These are phyloP conservation scores for Zygnema cylindricum DNA, from an alignment of 139 green algal genomes.

Conservation along the genomic window DNA sequence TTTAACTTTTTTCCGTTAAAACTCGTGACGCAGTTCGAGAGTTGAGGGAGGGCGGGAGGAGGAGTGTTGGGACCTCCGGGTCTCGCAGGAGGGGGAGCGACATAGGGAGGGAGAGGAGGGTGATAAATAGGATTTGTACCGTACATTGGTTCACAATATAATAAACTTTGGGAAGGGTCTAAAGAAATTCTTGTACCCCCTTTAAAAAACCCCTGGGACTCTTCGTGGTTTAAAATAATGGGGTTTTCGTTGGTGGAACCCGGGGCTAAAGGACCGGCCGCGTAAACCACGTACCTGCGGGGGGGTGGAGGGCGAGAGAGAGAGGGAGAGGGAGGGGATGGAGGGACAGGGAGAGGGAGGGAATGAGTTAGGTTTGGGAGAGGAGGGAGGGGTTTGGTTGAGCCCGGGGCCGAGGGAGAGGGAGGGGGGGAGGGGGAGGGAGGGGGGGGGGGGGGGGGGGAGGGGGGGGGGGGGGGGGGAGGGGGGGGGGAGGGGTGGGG, in stretches of 20 bases:
- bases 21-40: not conserved
- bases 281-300: constrained; percentile 36
- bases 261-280: constrained; percentile 21
- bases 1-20: constrained; percentile 13
- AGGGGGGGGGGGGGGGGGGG: no score
- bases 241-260: constrained; percentile 7
- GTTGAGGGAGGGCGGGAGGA: constrained; percentile 4
- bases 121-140: constrained; percentile 19
- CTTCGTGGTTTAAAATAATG: constrained; percentile 21
- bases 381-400: no score
- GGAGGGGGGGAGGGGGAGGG: no score
- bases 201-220: not conserved
- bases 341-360: no score
- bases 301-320: no score
- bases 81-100: not conserved
- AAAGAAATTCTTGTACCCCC: constrained; percentile 29
- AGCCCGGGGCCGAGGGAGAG: no score
- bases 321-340: no score
- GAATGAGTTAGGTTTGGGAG: no score
- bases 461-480: no score
- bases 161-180: not conserved
- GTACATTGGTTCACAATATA: not conserved
- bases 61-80: not conserved
- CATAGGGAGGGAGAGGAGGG: constrained; percentile 29
- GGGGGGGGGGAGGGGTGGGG: no score